A percentile compares a stretch with the other conserved stretches of the same genome.
phyloP scores from a whole-genome alignment of 2,329 filamentous ascomycete genomes.

The Sarocladium strictum region DNA sequence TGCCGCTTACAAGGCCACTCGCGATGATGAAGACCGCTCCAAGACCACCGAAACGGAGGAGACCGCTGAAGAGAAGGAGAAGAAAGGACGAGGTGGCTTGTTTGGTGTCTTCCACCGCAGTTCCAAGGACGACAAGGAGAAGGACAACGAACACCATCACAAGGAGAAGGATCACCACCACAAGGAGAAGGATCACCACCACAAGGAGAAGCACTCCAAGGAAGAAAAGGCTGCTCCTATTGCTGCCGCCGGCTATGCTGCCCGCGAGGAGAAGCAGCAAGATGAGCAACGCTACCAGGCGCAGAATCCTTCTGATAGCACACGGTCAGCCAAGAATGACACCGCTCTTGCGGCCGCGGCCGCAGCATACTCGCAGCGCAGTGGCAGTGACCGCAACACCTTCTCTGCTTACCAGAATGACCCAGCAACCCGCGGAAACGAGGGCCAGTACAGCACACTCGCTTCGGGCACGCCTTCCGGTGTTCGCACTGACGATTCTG shows the following conservation, averaged over 20 bases:
- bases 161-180: not conserved
- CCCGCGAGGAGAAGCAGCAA: not conserved
- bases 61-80: constrained; percentile 2
- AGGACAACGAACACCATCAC: not conserved
- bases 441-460: constrained; percentile 7
- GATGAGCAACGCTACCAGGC: not conserved
- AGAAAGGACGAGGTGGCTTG: not conserved
- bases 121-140: constrained; percentile 1
- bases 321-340: not conserved
- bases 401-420: not conserved
- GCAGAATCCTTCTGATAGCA: not conserved
- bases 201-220: constrained; percentile 4
- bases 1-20: not conserved
- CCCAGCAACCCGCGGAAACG: constrained; percentile 15
- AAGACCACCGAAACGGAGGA: not conserved
- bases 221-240: constrained; percentile 1
- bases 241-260: not conserved
- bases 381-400: not conserved
- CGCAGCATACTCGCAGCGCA: not conserved
- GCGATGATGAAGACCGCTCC: not conserved
- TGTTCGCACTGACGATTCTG: constrained; percentile 16
- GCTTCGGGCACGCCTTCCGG: constrained; percentile 12
- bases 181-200: not conserved
- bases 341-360: not conserved
- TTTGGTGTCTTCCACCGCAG: constrained; percentile 7